Evolutionary conservation across 345 rosid species (phyloP).

Genomic region (Linum trigynum): DNA sequence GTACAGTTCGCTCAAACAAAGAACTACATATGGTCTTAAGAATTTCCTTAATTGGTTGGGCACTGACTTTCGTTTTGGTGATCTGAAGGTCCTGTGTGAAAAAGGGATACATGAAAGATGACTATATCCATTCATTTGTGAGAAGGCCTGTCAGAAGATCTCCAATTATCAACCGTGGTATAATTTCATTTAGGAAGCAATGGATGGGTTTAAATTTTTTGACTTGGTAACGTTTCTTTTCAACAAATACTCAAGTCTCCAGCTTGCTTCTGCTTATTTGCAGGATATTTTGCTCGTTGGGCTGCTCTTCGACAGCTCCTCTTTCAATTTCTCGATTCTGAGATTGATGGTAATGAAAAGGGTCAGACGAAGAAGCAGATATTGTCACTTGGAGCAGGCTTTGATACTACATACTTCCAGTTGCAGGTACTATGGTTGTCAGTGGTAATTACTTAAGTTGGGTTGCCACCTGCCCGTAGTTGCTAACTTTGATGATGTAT

Average conservation of each 20-base stretch:
- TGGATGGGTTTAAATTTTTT: not conserved
- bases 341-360: constrained; percentile 18
- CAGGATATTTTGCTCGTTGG: constrained; percentile 95
- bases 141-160: constrained; percentile 84
- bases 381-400: constrained; percentile 92
- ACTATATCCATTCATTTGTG: constrained; percentile 73
- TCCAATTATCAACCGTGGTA: constrained; percentile 90
- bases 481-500: not conserved
- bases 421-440: constrained; percentile 43
- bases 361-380: constrained; percentile 55
- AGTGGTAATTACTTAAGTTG: not conserved
- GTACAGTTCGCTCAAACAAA: not conserved
- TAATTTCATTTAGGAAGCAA: not conserved
- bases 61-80: not conserved
- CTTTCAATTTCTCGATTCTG: constrained; percentile 61
- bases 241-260: not conserved
- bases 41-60: no score
- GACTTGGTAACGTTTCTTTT: no score
- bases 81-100: constrained; percentile 74
- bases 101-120: constrained; percentile 87
- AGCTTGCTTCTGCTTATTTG: constrained; percentile 3
- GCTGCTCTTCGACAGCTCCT: constrained; percentile 84
- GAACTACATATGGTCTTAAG: not conserved
- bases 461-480: not conserved
- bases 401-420: constrained; percentile 86